phyloP scores from a whole-genome alignment of 805 yeast species.

The Saccharomycodes ludwigii region DNA sequence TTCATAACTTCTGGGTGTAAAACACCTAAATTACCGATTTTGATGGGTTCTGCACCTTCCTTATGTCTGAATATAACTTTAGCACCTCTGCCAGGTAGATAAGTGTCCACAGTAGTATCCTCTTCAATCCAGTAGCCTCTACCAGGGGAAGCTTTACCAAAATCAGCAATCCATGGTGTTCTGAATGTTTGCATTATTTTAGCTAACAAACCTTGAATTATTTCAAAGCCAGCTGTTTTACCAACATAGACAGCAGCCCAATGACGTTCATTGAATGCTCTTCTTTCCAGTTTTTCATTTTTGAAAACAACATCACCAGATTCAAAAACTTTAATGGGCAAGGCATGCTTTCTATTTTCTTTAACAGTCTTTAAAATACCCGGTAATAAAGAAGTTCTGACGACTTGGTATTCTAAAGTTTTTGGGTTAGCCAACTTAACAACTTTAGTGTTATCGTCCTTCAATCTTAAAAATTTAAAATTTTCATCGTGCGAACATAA shows the following conservation, averaged over 20 bases:
- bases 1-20: slow-evolving; percentile 89
- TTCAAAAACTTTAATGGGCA: slow-evolving; percentile 93
- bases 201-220: slow-evolving; percentile 87
- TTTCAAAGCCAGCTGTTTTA: slow-evolving; percentile 89
- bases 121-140: slow-evolving; percentile 86
- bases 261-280: slow-evolving; percentile 82
- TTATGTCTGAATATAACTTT: slow-evolving; percentile 60
- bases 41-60: slow-evolving; percentile 42
- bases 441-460: slow-evolving; percentile 65
- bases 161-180: slow-evolving; percentile 63
- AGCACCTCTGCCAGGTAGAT: slow-evolving; percentile 97
- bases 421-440: slow-evolving; percentile 93
- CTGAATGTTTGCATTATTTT: slow-evolving; percentile 94
- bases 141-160: slow-evolving; percentile 29
- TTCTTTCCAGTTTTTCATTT: slow-evolving; percentile 68
- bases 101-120: slow-evolving; percentile 53
- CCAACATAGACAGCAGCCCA: slow-evolving; percentile 95
- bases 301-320: slow-evolving; percentile 89
- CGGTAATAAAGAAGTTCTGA: slow-evolving; percentile 86
- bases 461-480: slow-evolving; percentile 67
- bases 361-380: slow-evolving; percentile 90
- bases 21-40: slow-evolving; percentile 82
- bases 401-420: slow-evolving; percentile 94
- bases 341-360: slow-evolving; percentile 90
- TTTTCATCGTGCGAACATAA: slow-evolving; percentile 95